A percentile compares a stretch with the other conserved stretches of the same genome.
Conservation (phyloP, 2,329 filamentous ascomycete genomes). For the Aspergillus transmontanensis region DNA sequence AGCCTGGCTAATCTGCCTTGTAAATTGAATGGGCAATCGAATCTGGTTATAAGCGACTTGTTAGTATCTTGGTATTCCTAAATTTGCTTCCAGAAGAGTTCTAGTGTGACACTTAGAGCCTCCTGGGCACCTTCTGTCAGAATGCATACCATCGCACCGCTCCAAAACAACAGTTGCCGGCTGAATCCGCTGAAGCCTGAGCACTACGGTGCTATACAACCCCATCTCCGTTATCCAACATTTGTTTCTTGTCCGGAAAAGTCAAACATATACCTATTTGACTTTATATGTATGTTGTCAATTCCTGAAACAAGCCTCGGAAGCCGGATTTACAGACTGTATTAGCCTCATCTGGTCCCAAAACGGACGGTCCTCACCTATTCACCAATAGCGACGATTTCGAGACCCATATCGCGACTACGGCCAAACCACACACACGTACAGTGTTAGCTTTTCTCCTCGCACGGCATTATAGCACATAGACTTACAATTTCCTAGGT, state of each 20-base stretch:
- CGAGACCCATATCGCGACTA: slow-evolving; percentile 12
- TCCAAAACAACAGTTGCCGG: background rate
- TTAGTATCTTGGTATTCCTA: background rate
- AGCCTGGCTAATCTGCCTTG: background rate
- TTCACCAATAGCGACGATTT: slow-evolving; percentile 18
- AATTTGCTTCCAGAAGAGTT: background rate
- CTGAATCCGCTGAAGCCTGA: background rate
- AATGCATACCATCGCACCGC: background rate
- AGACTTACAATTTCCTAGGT: slow-evolving; percentile 4
- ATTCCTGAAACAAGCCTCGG: background rate
- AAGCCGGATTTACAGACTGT: background rate
- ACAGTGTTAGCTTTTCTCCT: slow-evolving; percentile 5
- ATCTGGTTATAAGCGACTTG: background rate
- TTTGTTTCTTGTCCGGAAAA: slow-evolving; percentile 3
- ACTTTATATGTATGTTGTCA: background rate
- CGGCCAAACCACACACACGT: slow-evolving; percentile 11
- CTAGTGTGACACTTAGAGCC: background rate
- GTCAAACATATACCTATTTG: slow-evolving; percentile 11
- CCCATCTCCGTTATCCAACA: slow-evolving; percentile 1
- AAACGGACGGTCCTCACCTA: background rate
- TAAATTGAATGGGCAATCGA: background rate
- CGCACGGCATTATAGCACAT: too few relatives aligned
- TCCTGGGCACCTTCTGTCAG: background rate
- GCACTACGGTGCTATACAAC: slow-evolving; percentile 1
- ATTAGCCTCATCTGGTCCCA: background rate